A percentile compares a stretch with the other conserved stretches of the same genome.
Evolutionary conservation across 805 yeast genomes (phyloP).

Genomic region (Starmerella sp.): DNA sequence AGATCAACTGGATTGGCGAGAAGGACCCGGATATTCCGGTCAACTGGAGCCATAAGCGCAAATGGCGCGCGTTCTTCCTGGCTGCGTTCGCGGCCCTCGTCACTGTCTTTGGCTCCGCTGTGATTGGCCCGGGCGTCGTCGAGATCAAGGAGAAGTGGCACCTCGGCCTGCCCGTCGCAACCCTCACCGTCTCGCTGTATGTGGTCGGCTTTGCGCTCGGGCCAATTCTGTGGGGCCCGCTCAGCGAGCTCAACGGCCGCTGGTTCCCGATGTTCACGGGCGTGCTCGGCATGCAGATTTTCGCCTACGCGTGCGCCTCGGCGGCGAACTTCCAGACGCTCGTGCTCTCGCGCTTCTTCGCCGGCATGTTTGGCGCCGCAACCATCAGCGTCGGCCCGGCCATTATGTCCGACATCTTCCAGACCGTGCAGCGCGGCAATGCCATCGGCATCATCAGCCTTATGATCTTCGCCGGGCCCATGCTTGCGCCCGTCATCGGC

Average conservation of each 20-base stretch:
- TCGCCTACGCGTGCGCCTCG: conserved; percentile 18
- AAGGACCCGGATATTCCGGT: conserved; percentile 46
- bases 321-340: conserved; percentile 18
- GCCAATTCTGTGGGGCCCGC: conserved; percentile 55
- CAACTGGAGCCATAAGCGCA: conserved; percentile 38
- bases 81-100: conserved; percentile 30
- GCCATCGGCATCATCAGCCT: conserved; percentile 13
- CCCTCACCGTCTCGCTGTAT: conserved; percentile 47
- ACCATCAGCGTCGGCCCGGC: conserved; percentile 26
- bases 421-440: conserved; percentile 13
- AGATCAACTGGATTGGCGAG: conserved; percentile 24
- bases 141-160: conserved; percentile 34
- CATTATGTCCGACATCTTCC: conserved; percentile 16
- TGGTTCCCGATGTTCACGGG: conserved; percentile 43
- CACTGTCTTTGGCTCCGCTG: conserved; percentile 38
- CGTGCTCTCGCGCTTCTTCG: conserved; percentile 64
- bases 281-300: conserved; percentile 30
- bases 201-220: conserved; percentile 60
- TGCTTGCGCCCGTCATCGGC: conserved; percentile 26
- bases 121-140: conserved; percentile 32
- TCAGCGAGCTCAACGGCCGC: conserved; percentile 46
- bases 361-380: conserved; percentile 73
- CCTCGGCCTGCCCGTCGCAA: conserved; percentile 38
- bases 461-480: conserved; percentile 19
- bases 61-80: conserved; percentile 24